phyloP scores from a whole-genome alignment of 1,139 yeast genomes.

The Scheffersomyces stambukii region DNA sequence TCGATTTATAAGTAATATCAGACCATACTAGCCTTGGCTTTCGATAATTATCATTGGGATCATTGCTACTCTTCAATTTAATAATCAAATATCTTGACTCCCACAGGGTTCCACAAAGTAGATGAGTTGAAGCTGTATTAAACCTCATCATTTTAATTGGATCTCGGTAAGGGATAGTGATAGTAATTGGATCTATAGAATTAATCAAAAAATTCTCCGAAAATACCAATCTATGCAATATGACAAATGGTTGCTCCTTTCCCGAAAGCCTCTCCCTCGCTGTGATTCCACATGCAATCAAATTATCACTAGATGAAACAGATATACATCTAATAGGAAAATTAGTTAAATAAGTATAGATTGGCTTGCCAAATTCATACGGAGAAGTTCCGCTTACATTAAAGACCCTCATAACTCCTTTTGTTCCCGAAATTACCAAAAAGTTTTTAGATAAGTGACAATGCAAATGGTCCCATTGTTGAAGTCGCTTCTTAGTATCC shows the following conservation, averaged over 20 bases:
- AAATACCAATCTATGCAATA: slow-evolving; percentile 50
- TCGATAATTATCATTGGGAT: slow-evolving; percentile 24
- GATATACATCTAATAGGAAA: slow-evolving; percentile 80
- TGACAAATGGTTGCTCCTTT: slow-evolving; percentile 76
- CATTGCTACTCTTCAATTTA: slow-evolving; percentile 45
- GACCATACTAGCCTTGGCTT: slow-evolving; percentile 63
- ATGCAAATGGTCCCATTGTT: slow-evolving; percentile 60
- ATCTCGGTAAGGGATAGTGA: slow-evolving; percentile 81
- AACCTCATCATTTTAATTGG: slow-evolving; percentile 73
- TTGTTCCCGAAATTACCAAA: slow-evolving; percentile 68
- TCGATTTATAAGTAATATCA: slow-evolving; percentile 20
- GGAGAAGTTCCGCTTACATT: slow-evolving; percentile 41
- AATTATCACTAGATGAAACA: slow-evolving; percentile 57
- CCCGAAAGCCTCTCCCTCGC: slow-evolving; percentile 70
- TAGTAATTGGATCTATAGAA: slow-evolving; percentile 57
- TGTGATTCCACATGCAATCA: slow-evolving; percentile 78
- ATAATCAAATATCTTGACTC: slow-evolving; percentile 79
- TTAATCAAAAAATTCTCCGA: slow-evolving; percentile 17
- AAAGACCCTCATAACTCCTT: slow-evolving; percentile 64
- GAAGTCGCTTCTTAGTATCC: slow-evolving; percentile 26
- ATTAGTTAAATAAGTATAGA: slow-evolving; percentile 65
- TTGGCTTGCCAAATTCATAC: slow-evolving; percentile 50
- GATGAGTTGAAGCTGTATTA: slow-evolving; percentile 63
- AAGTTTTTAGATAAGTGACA: slow-evolving; percentile 61
- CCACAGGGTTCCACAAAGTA: slow-evolving; percentile 79